phyloP scores from a whole-genome alignment of 163 green algal species.

The Coccomyxa subellipsoidea region DNA sequence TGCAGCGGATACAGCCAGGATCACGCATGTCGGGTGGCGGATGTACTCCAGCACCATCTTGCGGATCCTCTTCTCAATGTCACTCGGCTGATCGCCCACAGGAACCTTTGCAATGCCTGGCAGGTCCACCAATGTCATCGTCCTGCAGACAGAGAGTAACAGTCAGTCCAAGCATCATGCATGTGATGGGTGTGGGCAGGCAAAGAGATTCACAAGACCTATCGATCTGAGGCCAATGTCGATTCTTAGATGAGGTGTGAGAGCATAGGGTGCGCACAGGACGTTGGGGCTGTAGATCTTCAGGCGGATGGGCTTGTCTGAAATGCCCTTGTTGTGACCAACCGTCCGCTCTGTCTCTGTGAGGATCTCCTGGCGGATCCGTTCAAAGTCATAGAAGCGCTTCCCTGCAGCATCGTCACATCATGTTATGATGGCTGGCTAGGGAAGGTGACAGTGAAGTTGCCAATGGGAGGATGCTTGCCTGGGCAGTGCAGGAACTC shows the following conservation, averaged over 20 bases:
- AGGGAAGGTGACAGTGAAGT: neutral
- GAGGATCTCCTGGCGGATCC: conserved; percentile 88
- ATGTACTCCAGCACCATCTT: conserved; percentile 74
- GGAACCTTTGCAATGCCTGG: conserved; percentile 90
- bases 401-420: conserved; percentile 49
- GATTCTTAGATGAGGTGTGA: neutral
- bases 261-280: conserved; percentile 54
- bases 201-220: neutral
- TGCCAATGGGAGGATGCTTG: neutral
- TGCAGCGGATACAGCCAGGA: conserved; percentile 91
- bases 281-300: conserved; percentile 90
- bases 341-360: conserved; percentile 88
- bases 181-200: neutral
- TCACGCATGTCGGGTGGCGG: conserved; percentile 83
- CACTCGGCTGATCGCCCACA: conserved; percentile 87
- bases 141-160: conserved; percentile 43
- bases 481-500: conserved; percentile 88
- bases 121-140: conserved; percentile 98
- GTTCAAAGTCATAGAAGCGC: conserved; percentile 78
- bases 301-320: conserved; percentile 91
- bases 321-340: conserved; percentile 86
- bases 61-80: conserved; percentile 83
- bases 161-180: neutral
- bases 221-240: too few species aligned
- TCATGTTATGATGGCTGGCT: neutral